Conservation (phyloP, 805 yeast genomes). For the Nakazawaea ambrosiae region DNA sequence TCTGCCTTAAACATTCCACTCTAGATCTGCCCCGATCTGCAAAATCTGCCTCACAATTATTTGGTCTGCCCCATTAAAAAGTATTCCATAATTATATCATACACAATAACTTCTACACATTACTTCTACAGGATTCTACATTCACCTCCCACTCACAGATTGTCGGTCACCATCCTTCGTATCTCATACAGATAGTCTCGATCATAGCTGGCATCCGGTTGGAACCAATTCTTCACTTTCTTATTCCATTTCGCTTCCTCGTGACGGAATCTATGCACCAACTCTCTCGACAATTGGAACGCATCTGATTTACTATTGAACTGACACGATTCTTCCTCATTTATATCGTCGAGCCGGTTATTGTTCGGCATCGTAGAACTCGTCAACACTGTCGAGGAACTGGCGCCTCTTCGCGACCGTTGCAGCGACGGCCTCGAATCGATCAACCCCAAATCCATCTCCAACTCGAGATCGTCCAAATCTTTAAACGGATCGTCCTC, state of each 20-base stretch:
- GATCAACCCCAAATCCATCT: not conserved
- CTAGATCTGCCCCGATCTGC: too few relatives aligned
- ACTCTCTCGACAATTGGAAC: constrained; percentile 19
- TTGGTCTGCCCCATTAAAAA: too few relatives aligned
- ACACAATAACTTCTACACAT: too few relatives aligned
- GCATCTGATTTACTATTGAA: constrained; percentile 1
- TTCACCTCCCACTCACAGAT: too few relatives aligned
- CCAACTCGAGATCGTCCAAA: constrained; percentile 33
- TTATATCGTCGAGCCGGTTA: not conserved
- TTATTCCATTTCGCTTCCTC: constrained; percentile 28
- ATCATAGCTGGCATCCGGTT: constrained; percentile 5
- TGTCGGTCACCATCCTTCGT: constrained; percentile 8
- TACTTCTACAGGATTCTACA: too few relatives aligned
- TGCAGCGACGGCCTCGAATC: not conserved
- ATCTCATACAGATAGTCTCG: constrained; percentile 9
- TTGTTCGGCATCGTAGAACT: not conserved
- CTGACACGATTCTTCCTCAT: not conserved
- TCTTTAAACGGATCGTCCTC: constrained; percentile 40
- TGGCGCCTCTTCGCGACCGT: constrained; percentile 1
- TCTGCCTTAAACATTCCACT: too few relatives aligned
- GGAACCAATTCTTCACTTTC: constrained; percentile 30
- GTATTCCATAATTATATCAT: too few relatives aligned
- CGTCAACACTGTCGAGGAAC: constrained; percentile 12
- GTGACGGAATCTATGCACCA: constrained; percentile 21
- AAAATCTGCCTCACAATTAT: too few relatives aligned